Base-by-base conservation (phyloP, 2,329 filamentous ascomycete species). In the Fusarium transvaalense region DNA sequence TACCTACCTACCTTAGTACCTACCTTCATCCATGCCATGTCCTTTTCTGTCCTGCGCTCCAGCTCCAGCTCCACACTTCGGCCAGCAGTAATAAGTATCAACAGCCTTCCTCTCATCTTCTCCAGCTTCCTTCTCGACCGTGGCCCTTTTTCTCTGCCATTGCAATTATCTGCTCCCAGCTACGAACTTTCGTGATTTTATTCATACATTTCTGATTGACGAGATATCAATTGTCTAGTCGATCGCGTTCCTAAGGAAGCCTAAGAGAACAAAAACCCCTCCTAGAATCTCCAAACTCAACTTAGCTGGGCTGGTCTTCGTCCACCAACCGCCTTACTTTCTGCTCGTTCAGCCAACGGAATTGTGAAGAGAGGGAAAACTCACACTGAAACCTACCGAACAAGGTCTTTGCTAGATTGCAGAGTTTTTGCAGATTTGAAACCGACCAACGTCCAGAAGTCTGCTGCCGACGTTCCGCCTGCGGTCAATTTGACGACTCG, bases 1-100 rank as follows among this genome's bases (percentile, higher is more conserved):
- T 54, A 54, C 51, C 51, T 52, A 41, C 48, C 35, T 54, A 23
- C 32, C n/a, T n/a, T n/a, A n/a, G n/a, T 45, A 43, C 58, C 34
- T 62, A 61, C 29, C 57, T 55, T 38, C 53, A 61, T 60, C 52
- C 56, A 59, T 70, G 65, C 60, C 60, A 19, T 50, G 23, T 25
- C 34, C 32, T 35, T 39, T 32, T 21, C 50, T 50, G 23, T 25
- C 34, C 47, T 35, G 52, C 25, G 61, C 57, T 63, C 70, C 65
- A 53, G 65, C 64, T 71, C 68, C 63, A 71, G 68, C 70, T 65
- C 71, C 65, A 71, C 71, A 65, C 72, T 75, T 64, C 61, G 70
- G 69, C 72, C 66, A 66, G 67, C 72, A 74, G 64, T 53, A 71
- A 75, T 74, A 74, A 74, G 72, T 75, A 74, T 74, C 72, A 72